Conservation (phyloP, 306 rosid species). For the Comarum palustre region DNA sequence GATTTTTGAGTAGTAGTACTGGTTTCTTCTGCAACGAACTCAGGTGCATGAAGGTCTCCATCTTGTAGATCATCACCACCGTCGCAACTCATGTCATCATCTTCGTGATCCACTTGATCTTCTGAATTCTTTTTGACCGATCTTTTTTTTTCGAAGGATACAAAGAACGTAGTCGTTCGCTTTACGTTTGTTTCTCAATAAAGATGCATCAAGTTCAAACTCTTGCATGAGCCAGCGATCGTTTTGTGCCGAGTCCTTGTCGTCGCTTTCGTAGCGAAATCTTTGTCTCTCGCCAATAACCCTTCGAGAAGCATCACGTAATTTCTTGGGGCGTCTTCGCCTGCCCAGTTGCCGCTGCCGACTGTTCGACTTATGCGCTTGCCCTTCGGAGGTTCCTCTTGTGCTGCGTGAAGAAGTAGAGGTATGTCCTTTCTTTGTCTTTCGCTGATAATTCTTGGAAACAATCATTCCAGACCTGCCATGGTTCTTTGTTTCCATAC, state of each 20-base stretch:
- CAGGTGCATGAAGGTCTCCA: too few species aligned
- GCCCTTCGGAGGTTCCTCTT: background rate
- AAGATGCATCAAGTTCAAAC: background rate
- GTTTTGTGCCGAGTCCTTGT: background rate
- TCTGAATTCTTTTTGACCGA: background rate
- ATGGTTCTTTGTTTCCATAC: background rate
- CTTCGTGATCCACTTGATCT: background rate
- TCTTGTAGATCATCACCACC: background rate
- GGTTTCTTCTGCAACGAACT: too few species aligned
- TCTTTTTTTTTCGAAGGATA: background rate
- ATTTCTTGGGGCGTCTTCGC: background rate
- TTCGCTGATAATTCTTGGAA: background rate
- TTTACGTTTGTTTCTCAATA: background rate
- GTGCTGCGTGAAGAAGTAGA: background rate
- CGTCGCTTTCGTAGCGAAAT: background rate
- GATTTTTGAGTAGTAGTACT: background rate
- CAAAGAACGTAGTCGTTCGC: background rate
- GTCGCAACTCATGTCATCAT: background rate
- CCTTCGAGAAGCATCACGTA: background rate
- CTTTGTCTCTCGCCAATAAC: background rate
- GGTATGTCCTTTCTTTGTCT: background rate
- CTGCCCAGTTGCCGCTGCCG: background rate
- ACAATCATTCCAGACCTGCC: background rate
- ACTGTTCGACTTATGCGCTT: background rate
- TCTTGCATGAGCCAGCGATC: constrained; percentile 5